Conservation (phyloP, 2,329 filamentous ascomycete species). For the Fusarium sp. region DNA sequence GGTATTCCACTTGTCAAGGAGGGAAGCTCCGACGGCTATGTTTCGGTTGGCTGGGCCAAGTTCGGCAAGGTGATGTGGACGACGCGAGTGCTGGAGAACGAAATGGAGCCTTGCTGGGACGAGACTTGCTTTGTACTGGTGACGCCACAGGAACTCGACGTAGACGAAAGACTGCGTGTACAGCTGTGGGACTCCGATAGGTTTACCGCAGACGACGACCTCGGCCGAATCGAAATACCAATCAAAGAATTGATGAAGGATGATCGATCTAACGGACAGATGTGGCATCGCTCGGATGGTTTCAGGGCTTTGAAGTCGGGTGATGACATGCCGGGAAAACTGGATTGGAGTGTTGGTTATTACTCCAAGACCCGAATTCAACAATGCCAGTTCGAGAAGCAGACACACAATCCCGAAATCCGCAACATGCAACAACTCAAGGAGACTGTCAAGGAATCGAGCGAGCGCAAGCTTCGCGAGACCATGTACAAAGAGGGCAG, state of each 20-base stretch:
- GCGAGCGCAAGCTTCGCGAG: slow-evolving; percentile 74
- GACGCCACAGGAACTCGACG: slow-evolving; percentile 77
- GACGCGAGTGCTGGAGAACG: slow-evolving; percentile 72
- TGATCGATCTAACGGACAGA: slow-evolving; percentile 68
- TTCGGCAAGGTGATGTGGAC: slow-evolving; percentile 73
- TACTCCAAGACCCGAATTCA: slow-evolving; percentile 75
- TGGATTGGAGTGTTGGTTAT: slow-evolving; percentile 78
- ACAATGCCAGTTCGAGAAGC: slow-evolving; percentile 69
- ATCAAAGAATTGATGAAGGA: slow-evolving; percentile 73
- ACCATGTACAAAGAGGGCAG: slow-evolving; percentile 61
- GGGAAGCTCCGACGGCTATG: slow-evolving; percentile 76
- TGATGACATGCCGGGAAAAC: slow-evolving; percentile 75
- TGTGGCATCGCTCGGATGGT: slow-evolving; percentile 72
- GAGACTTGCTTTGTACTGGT: slow-evolving; percentile 78
- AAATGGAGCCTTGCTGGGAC: slow-evolving; percentile 77
- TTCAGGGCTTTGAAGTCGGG: slow-evolving; percentile 74
- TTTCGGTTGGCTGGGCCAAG: slow-evolving; percentile 81
- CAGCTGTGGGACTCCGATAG: slow-evolving; percentile 83
- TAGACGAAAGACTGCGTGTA: slow-evolving; percentile 74
- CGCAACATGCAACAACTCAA: slow-evolving; percentile 69
- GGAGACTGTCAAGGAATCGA: slow-evolving; percentile 64
- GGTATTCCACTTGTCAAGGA: slow-evolving; percentile 68
- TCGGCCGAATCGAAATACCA: slow-evolving; percentile 77
- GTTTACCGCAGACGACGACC: slow-evolving; percentile 77
- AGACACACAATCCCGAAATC: slow-evolving; percentile 69